These are phyloP conservation scores for Phytophthora palmivora DNA, from an alignment of 352 stramenopile genomes.

Conservation along the genomic window DNA sequence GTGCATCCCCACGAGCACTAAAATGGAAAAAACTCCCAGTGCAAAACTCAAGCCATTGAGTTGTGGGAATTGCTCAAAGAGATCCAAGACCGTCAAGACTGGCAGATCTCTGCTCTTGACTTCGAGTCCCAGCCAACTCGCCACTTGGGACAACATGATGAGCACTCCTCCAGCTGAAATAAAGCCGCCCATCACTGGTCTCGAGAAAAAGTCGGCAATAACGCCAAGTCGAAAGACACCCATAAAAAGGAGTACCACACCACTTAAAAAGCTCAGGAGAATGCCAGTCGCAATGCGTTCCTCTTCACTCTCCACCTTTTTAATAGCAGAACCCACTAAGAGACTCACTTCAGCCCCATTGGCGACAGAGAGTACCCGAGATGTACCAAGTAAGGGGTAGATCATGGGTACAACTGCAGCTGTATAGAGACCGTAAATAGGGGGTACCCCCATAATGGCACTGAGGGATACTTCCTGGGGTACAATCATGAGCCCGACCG, in stretches of 20 bases:
- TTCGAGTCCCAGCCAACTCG: constrained; percentile 61
- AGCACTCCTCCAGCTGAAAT: constrained; percentile 71
- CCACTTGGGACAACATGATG: constrained; percentile 73
- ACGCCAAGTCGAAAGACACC: constrained; percentile 67
- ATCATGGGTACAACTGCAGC: constrained; percentile 74
- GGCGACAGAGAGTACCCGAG: constrained; percentile 62
- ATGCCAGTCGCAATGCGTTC: constrained; percentile 71
- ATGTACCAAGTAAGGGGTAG: constrained; percentile 79
- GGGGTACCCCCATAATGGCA: constrained; percentile 85
- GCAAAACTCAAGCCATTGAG: constrained; percentile 61
- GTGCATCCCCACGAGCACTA: constrained; percentile 56
- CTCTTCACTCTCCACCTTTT: constrained; percentile 54
- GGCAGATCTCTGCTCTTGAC: constrained; percentile 57
- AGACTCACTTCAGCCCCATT: constrained; percentile 74
- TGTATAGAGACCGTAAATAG: constrained; percentile 78
- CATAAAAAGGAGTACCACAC: constrained; percentile 60
- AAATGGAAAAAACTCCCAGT: constrained; percentile 55
- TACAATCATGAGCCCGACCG: constrained; percentile 92
- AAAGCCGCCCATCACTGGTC: constrained; percentile 77
- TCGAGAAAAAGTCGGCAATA: constrained; percentile 76
- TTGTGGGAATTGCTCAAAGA: constrained; percentile 51
- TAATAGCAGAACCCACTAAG: constrained; percentile 67
- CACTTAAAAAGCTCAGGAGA: constrained; percentile 75
- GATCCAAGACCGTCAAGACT: constrained; percentile 63
- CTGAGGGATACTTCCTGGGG: constrained; percentile 93